phyloP scores from a whole-genome alignment of 2,329 filamentous ascomycete species.

The Colletotrichum noveboracense region DNA sequence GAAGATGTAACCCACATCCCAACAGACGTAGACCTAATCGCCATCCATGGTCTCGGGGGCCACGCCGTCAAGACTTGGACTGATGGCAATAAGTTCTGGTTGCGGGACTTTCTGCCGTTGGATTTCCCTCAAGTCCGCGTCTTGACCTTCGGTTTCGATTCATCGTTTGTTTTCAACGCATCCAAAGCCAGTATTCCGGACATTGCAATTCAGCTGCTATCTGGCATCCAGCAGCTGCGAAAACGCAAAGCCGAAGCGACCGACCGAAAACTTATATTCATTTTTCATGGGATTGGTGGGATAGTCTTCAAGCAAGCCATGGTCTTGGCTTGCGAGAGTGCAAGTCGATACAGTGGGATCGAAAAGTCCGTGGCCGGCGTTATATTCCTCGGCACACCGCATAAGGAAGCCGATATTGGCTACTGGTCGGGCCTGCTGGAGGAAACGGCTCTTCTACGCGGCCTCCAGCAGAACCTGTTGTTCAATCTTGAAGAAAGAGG shows the following conservation, averaged over 20 bases:
- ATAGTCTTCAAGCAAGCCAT: not conserved
- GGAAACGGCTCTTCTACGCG: fast-evolving
- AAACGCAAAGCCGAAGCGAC: not conserved
- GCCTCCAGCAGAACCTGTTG: not conserved
- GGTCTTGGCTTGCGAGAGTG: not conserved
- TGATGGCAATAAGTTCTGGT: fast-evolving
- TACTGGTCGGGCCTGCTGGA: not conserved
- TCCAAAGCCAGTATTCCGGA: fast-evolving
- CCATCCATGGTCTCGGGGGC: not conserved
- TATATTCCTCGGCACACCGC: not conserved
- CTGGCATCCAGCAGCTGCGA: not conserved
- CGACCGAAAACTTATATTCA: not conserved
- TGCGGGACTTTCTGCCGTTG: not conserved
- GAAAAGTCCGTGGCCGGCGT: not conserved
- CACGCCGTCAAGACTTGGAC: not conserved
- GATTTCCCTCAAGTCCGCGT: fast-evolving
- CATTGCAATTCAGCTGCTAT: fast-evolving
- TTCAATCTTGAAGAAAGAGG: fast-evolving
- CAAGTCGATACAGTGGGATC: fast-evolving
- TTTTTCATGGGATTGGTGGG: not conserved
- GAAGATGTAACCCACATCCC: fast-evolving
- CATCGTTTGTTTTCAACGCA: fast-evolving
- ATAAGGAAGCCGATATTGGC: not conserved
- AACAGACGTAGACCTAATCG: not conserved
- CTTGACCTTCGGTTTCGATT: not conserved